Evolutionary conservation across 805 yeast species (phyloP).

Genomic region (Suhomyces emberorum): DNA sequence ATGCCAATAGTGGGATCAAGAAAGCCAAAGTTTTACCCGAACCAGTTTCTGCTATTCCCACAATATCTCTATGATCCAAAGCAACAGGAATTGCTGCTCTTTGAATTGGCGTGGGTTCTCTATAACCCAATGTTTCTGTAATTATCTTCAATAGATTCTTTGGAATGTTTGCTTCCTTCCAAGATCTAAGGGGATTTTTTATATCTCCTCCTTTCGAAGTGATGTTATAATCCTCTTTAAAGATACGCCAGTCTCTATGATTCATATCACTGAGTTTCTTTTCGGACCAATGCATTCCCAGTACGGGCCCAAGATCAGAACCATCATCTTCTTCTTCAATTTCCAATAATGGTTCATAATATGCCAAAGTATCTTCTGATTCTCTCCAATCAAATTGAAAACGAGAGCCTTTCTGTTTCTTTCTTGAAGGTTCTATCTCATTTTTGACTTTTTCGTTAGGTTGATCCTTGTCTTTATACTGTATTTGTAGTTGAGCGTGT

Average conservation of each 20-base stretch:
- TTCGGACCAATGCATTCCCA: conserved; percentile 58
- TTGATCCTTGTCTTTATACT: background rate
- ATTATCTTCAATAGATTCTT: conserved; percentile 26
- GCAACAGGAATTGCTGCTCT: conserved; percentile 81
- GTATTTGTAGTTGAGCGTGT: conserved; percentile 1
- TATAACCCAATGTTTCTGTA: conserved; percentile 40
- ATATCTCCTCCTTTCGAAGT: conserved; percentile 44
- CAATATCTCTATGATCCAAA: conserved; percentile 55
- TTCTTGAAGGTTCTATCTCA: too few species aligned
- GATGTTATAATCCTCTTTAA: conserved; percentile 75
- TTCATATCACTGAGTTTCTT: conserved; percentile 67
- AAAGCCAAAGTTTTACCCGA: conserved; percentile 92
- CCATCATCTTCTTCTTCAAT: background rate
- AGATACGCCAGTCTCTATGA: conserved; percentile 83
- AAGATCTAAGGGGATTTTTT: conserved; percentile 62
- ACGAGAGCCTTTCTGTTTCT: conserved; percentile 21
- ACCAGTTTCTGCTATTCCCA: conserved; percentile 96
- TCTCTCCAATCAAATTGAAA: conserved; percentile 70
- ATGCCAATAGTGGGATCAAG: conserved; percentile 65
- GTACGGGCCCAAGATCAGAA: conserved; percentile 15
- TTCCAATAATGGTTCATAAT: conserved; percentile 40
- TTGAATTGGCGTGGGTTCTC: conserved; percentile 86
- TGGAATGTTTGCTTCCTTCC: conserved; percentile 66
- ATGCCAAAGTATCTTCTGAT: conserved; percentile 60
- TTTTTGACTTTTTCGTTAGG: background rate